Evolutionary conservation across 2,329 filamentous ascomycete genomes (phyloP), one percentile per base, ranked within the genome.

Genomic region (Exophiala sideris): DNA sequence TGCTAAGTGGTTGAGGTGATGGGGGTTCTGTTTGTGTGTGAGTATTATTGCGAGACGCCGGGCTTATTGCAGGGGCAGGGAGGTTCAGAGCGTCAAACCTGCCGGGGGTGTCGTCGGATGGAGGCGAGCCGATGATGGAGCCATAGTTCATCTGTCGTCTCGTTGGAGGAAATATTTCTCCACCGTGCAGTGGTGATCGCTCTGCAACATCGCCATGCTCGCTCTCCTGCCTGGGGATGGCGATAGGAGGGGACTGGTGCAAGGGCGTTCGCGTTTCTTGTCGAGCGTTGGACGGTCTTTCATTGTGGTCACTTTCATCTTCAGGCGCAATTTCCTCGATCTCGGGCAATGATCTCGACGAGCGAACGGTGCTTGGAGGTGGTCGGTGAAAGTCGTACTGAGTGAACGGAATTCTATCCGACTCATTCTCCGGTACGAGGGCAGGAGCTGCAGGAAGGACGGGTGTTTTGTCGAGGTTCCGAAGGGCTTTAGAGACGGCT

Each of bases 401-500:
- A 6, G 62, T 64, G 39, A 60, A 64, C 8, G 59, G 61, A 10
- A 57, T 55, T 16, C 55, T 48, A 11, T 52, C 52, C 9, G 49
- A 47, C 40, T 52, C 56, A 29, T 54, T 50, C 38, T 53, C 45
- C 12, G 54, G 44, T 6, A 47, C 36, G 3, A 57, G 45, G n/a
- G 46, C 36, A 20, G 58, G 58, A 45, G 50, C 52, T 35, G 67
- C 60, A 33, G 61, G 40, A 32, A 57, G 55, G 57, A 60, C 47
- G 56, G 76, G 72, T 1, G 75, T 80, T 76, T 68, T 82, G 71
- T 75, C 83, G 73, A 75, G 72, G 64, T 73, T 79, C 51, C 81
- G 79, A 58, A 94, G 80, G 55, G 90, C 89, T 58, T 87, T 82
- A 20, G 80, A 74, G 48, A 96, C 85, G 52, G 84, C 85, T 72